Evolutionary conservation across 2,329 filamentous ascomycete species (phyloP), one percentile per base, ranked within the genome.

Genomic region (Laburnicola sp.): DNA sequence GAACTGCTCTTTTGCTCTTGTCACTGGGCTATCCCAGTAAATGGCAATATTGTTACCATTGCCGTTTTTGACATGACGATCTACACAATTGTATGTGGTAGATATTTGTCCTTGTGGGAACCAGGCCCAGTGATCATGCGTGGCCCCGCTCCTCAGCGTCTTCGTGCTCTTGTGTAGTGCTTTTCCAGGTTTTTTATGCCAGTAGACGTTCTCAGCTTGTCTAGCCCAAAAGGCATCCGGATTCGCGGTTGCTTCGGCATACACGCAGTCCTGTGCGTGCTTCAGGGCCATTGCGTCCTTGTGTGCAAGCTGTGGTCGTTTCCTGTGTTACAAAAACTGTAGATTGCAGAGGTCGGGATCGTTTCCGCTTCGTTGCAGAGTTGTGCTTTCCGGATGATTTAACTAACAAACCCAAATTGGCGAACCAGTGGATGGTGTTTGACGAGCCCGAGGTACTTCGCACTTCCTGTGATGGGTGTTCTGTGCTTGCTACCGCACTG

Each of bases 41-140:
- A 97, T 88, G 22, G 92, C 93, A 0, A 86, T 80, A 43, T 81
- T 76, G 38, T 87, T 80, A 10, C 91, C 91, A 58, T 86, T 79
- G n/a, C 92, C 70, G 4, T 83, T 84, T 31, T 82, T 76, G n/a
- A 97, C 91, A 74, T 97, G 92, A 10, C 92, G 82, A 73, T 96
- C 91, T 10, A 97, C 78, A 69, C 91, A 95, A 71, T 97, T 97
- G 78, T 91, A 96, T 60, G 88, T 91, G 0, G 91, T 96, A 34
- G 88, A 94, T 61, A 97, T 89, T 75, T 94, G 86, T 56, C 92
- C 93, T 56, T 85, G 89, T 0, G 89, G 84, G 62, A 96, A 97
- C 93, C 93, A 97, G 56, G 85, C 83, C 91, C 92, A 97, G 66
- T 88, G 85, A 36, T 84, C 80, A 68, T 96, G 86, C 11, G 78